Conservation (phyloP, 176 grass and related monocot genomes). For the Oryza meridionalis region DNA sequence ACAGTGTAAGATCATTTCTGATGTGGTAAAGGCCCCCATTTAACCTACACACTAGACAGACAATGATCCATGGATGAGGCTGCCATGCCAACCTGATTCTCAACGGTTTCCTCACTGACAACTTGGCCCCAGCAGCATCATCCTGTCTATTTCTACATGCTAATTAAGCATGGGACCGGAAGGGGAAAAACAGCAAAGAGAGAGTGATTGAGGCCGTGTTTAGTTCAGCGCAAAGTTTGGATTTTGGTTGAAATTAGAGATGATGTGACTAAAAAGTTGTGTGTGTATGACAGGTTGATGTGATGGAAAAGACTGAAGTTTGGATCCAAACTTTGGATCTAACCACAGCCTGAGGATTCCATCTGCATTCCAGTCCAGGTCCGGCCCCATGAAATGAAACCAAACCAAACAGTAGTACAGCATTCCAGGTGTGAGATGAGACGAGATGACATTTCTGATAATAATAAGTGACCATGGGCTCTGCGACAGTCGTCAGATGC, state of each 20-base stretch:
- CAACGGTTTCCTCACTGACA: not conserved
- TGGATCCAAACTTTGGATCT: too few species aligned
- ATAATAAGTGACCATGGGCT: slow-evolving; percentile 3
- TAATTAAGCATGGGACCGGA: not conserved
- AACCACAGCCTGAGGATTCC: too few species aligned
- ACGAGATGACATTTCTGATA: not conserved
- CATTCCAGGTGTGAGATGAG: not conserved
- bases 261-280: too few species aligned
- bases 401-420: slow-evolving; percentile 1
- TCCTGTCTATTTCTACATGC: not conserved
- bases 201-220: not conserved
- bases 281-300: too few species aligned
- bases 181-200: not conserved
- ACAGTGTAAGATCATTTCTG: not conserved
- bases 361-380: slow-evolving; percentile 1
- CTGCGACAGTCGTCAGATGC: slow-evolving; percentile 31
- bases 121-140: not conserved
- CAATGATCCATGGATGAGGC: not conserved
- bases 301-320: too few species aligned
- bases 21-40: not conserved
- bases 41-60: not conserved
- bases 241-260: too few species aligned
- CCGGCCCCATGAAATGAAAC: not conserved
- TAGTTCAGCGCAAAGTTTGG: too few species aligned
- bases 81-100: not conserved